A percentile compares a stretch with the other conserved stretches of the same genome.
Evolutionary conservation across 768 basidiomycete genomes (phyloP).

Genomic region (Pleurotus salmoneostramineus): DNA sequence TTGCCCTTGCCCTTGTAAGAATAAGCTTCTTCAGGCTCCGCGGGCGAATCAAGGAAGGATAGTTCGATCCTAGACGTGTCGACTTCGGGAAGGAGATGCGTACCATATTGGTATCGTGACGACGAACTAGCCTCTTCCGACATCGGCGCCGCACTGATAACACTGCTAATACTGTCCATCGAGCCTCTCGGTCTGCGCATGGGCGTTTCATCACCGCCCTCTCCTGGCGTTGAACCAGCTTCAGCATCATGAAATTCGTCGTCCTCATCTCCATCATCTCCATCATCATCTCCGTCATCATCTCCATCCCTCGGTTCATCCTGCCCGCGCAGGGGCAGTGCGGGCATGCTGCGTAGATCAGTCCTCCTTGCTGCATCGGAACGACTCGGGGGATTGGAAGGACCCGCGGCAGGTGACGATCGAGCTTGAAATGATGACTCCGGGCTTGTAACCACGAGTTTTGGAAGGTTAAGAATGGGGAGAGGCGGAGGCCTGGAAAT

Average conservation of each 20-base stretch:
- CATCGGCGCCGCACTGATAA: not conserved
- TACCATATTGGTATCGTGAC: not conserved
- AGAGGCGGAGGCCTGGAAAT: conserved; percentile 37
- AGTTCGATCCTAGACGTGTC: conserved; percentile 28
- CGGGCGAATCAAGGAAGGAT: conserved; percentile 19
- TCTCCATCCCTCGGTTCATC: conserved; percentile 25
- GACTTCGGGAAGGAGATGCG: conserved; percentile 19
- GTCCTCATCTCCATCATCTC: conserved; percentile 28
- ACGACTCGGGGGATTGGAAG: not conserved
- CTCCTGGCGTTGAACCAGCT: conserved; percentile 16
- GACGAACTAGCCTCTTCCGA: conserved; percentile 11
- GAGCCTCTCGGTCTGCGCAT: conserved; percentile 8
- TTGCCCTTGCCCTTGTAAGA: conserved; percentile 23
- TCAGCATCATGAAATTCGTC: conserved; percentile 20
- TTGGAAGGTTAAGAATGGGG: conserved; percentile 49
- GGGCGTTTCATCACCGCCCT: conserved; percentile 9
- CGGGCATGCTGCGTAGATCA: conserved; percentile 52
- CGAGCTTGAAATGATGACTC: conserved; percentile 3
- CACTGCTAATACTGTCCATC: conserved; percentile 6
- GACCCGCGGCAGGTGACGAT: not conserved
- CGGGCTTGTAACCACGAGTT: conserved; percentile 28
- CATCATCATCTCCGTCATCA: conserved; percentile 31
- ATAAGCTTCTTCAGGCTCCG: conserved; percentile 1
- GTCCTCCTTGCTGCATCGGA: conserved; percentile 14
- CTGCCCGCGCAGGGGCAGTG: conserved; percentile 36